Percentiles rank a stretch among this genome's conserved stretches.
Conservation (phyloP, 2,329 filamentous ascomycete genomes). For the Aspergillus sp. region DNA sequence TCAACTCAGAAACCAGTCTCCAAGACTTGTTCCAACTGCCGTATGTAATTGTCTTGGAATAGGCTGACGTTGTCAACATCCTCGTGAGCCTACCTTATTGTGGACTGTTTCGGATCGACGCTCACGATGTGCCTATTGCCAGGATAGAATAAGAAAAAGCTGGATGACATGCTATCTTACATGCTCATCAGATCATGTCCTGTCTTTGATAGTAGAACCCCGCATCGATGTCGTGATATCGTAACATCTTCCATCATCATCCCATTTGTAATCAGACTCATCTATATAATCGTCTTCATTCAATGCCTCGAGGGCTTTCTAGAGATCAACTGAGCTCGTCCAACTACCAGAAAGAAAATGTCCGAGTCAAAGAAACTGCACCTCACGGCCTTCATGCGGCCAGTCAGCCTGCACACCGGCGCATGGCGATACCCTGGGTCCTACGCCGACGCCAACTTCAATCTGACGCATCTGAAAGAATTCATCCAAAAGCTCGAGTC, state of each 20-base stretch:
- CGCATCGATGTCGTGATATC: not conserved
- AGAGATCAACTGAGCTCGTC: not conserved
- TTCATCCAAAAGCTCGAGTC: conserved; percentile 56
- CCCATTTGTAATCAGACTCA: not conserved
- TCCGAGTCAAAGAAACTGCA: conserved; percentile 40
- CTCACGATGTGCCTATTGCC: too few species aligned
- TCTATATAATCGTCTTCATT: not conserved
- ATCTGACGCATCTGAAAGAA: conserved; percentile 51
- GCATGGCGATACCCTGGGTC: conserved; percentile 58
- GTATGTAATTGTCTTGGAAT: too few species aligned
- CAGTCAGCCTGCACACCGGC: conserved; percentile 56
- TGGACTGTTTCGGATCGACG: too few species aligned
- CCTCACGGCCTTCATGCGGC: conserved; percentile 60
- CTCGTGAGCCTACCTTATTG: too few species aligned
- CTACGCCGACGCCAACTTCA: conserved; percentile 59
- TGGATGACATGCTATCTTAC: too few species aligned
- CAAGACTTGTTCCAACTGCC: too few species aligned
- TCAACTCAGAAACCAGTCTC: too few species aligned
- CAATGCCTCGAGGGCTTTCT: not conserved
- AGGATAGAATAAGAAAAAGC: too few species aligned
- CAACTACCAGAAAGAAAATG: not conserved
- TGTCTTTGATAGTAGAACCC: too few species aligned
- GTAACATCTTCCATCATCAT: not conserved
- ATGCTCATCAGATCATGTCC: not conserved
- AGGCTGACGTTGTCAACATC: too few species aligned